These are phyloP conservation scores for Zasmidium cellare DNA, from an alignment of 2,329 filamentous ascomycete species.

Conservation along the genomic window DNA sequence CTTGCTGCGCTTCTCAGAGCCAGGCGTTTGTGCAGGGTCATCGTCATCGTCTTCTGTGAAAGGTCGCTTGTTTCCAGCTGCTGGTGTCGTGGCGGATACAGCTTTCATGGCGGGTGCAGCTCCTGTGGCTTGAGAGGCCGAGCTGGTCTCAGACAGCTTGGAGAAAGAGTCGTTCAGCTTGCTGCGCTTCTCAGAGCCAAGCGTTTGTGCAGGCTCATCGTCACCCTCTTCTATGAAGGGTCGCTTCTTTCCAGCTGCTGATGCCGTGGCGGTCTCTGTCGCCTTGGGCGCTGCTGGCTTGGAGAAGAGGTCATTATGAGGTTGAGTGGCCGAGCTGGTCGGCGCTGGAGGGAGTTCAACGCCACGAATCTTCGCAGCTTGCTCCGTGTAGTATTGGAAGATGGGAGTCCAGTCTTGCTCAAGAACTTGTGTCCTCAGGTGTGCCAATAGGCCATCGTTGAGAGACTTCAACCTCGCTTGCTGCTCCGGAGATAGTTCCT, in stretches of 20 bases:
- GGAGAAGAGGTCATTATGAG: neutral
- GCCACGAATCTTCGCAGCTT: constrained; percentile 26
- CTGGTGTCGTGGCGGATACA: constrained; percentile 18
- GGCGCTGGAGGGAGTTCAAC: constrained; percentile 9
- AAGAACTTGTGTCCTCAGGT: constrained; percentile 25
- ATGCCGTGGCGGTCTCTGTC: constrained; percentile 15
- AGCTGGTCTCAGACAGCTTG: constrained; percentile 31
- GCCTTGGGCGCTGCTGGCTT: neutral
- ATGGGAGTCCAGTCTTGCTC: constrained; percentile 30
- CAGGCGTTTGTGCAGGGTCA: constrained; percentile 16
- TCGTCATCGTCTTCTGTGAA: constrained; percentile 23
- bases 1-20: constrained; percentile 33
- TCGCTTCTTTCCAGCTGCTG: constrained; percentile 25
- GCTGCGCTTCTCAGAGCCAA: constrained; percentile 33
- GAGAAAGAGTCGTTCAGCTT: constrained; percentile 32
- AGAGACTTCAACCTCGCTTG: constrained; percentile 23
- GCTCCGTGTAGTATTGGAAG: constrained; percentile 28
- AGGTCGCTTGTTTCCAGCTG: too few species aligned
- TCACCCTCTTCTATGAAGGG: constrained; percentile 25
- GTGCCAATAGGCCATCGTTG: constrained; percentile 30
- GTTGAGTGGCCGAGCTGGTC: too few species aligned
- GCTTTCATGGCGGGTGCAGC: constrained; percentile 33
- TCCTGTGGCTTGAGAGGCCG: constrained; percentile 31
- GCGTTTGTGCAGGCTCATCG: constrained; percentile 14
- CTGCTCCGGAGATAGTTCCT: constrained; percentile 4